phyloP scores from a whole-genome alignment of 495 filamentous ascomycete species.

The Aspergillus affinis region DNA sequence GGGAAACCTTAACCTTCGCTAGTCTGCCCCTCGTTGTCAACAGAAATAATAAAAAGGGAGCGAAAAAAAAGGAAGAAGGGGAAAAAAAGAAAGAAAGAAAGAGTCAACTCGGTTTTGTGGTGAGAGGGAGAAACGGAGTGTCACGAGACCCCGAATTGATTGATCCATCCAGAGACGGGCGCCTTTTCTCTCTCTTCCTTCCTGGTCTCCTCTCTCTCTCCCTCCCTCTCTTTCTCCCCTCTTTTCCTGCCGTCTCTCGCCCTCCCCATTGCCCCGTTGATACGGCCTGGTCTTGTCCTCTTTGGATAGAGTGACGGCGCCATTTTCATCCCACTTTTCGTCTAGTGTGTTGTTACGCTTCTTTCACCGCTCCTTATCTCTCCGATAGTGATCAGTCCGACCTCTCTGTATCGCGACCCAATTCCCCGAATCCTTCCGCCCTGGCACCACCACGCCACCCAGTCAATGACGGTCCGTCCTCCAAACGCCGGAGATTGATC shows the following conservation, averaged over 20 bases:
- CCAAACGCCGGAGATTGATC: conserved; percentile 49
- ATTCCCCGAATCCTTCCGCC: conserved; percentile 3
- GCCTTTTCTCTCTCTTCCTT: background rate
- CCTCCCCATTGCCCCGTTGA: background rate
- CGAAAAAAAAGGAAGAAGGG: background rate
- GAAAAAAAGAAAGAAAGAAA: background rate
- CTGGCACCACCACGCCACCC: conserved; percentile 26
- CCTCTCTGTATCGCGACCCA: background rate
- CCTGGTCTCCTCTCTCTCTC: background rate
- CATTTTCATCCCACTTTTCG: background rate
- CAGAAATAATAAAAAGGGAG: background rate
- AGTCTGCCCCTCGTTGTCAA: background rate
- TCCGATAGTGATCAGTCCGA: background rate
- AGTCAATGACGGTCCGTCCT: conserved; percentile 33
- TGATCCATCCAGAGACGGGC: background rate
- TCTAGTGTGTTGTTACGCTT: too few species aligned
- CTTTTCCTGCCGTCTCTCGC: background rate
- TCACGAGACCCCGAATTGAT: background rate
- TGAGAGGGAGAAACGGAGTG: background rate
- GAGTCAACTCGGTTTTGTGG: background rate
- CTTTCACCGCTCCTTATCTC: background rate
- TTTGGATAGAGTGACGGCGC: background rate
- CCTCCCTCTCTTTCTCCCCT: background rate
- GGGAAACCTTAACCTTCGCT: background rate
- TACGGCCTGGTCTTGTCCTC: background rate